Evolutionary conservation across 2,329 filamentous ascomycete species (phyloP).

Genomic region (Tolypocladium capitatum): DNA sequence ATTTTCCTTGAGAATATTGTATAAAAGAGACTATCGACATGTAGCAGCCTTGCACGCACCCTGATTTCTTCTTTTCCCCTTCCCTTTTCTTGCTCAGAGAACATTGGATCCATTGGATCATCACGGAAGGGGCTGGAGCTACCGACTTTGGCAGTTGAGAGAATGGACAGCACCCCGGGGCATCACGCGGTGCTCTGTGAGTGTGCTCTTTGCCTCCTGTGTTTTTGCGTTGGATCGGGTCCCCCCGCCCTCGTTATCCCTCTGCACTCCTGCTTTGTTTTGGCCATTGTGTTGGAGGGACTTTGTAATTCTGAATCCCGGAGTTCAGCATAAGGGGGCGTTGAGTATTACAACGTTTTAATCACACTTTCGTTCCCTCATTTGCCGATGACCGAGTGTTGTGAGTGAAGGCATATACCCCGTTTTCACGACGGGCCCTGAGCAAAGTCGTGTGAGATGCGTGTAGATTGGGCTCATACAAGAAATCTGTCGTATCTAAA

Average conservation of each 20-base stretch:
- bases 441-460: background rate
- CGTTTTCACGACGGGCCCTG: background rate
- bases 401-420: background rate
- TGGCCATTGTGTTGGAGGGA: slow-evolving; percentile 3
- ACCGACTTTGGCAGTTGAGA: background rate
- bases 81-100: background rate
- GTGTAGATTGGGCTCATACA: background rate
- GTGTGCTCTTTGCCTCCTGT: background rate
- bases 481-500: background rate
- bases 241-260: background rate
- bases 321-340: slow-evolving; percentile 9
- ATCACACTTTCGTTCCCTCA: background rate
- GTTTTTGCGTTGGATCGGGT: background rate
- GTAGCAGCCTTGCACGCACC: slow-evolving; percentile 2
- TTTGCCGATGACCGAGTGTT: background rate
- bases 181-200: background rate
- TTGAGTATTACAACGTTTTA: slow-evolving; percentile 2
- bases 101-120: background rate
- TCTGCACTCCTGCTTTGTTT: slow-evolving; percentile 1
- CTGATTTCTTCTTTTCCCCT: background rate
- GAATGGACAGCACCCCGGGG: background rate
- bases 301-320: background rate
- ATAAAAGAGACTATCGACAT: slow-evolving; percentile 7
- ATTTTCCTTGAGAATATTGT: slow-evolving; percentile 6
- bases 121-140: background rate